Base-by-base conservation (phyloP, 257 asterid genomes). In the Fraxinus cuspidata region DNA sequence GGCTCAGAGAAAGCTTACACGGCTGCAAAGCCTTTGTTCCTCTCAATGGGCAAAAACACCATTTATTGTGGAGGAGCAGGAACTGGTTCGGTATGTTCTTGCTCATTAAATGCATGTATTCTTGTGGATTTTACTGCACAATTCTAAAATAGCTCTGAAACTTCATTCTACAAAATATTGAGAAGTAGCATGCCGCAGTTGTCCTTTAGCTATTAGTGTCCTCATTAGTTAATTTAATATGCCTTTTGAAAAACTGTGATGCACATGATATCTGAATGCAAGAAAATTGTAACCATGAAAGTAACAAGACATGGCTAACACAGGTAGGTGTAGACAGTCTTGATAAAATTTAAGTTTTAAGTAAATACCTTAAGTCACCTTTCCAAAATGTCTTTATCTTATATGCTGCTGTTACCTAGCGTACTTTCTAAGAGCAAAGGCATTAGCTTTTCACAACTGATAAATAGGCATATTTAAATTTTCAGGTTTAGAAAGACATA, bases 1-100 rank as follows among this genome's bases (percentile, higher is more conserved):
- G 99, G 98, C 66, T 73, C 88, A 4, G 96, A 93, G 85, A 93
- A 90, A 80, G 97, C 94, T 73, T 96, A 80, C 84, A 38, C 25
- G 63, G 87, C 90, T 72, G 96, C 97, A 53, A 86, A 87, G 74
- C 92, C 93, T 70, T 86, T 96, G 87, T 87, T 96, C 76, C 96
- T 85, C 72, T 84, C 97, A 13, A 96, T 96, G 99, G 99, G 99
- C 28, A 89, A 90, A 83, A 90, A 89, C 86, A 74, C 95, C 73
- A 85, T 92, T 75, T 85, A 96, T 80, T 96, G 99, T 82, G 99
- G 99, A 82, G 97, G 97, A 83, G 83, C 98, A n/a, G 99, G 99
- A 83, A 96, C 88, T 81, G 99, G 99, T 78, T 86, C 96, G 81
- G 99, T 96, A 89, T 23, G 92, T 80, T 82, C 74, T 72, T 79